These are phyloP conservation scores for Raphanus sativus DNA, from an alignment of 345 rosid species.

Conservation along the genomic window DNA sequence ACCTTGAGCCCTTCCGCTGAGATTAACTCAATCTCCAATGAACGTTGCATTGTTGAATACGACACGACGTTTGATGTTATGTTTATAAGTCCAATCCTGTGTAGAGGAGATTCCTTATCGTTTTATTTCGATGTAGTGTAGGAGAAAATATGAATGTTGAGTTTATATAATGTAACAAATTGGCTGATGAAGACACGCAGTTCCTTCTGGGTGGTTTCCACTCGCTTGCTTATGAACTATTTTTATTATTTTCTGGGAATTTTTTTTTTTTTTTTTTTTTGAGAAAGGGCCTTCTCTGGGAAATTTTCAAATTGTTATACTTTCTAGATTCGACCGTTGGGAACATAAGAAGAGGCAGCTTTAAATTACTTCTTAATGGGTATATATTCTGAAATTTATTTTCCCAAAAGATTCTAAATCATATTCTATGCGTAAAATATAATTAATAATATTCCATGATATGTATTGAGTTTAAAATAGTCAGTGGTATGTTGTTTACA, in stretches of 20 bases:
- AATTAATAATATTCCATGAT: not conserved
- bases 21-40: slow-evolving; percentile 52
- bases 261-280: no score
- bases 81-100: slow-evolving; percentile 18
- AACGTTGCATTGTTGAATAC: slow-evolving; percentile 21
- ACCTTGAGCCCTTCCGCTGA: slow-evolving; percentile 59
- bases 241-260: not conserved
- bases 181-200: not conserved
- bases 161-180: not conserved
- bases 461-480: not conserved
- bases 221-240: not conserved
- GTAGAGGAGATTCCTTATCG: slow-evolving; percentile 5
- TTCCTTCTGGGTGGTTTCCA: not conserved
- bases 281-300: not conserved
- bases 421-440: not conserved
- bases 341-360: not conserved
- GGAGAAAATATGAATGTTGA: not conserved
- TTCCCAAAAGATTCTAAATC: not conserved
- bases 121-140: not conserved
- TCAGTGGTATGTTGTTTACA: no score
- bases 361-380: not conserved
- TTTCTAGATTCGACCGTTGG: not conserved
- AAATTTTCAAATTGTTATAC: not conserved
- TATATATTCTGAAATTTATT: not conserved
- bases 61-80: slow-evolving; percentile 10